Base-by-base conservation (phyloP, 1,139 yeast species). In the Scheffersomyces lignicola region DNA sequence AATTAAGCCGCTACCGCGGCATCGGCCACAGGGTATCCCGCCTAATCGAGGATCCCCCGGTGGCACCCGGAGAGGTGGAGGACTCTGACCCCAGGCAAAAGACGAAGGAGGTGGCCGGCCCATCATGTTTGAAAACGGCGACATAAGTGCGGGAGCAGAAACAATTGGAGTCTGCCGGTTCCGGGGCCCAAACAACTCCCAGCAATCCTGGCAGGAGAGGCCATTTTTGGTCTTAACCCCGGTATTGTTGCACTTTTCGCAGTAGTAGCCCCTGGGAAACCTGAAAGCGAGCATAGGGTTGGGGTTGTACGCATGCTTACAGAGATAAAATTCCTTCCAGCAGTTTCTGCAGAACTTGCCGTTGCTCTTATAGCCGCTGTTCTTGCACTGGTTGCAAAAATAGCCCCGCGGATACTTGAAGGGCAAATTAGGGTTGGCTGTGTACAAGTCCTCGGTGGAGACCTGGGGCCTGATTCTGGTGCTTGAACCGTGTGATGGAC, bases 1-100 rank as follows among this genome's bases (percentile, higher is more conserved):
- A 1, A 75, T 65, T 39, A 71, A 46, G 0, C 96, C 96, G 0
- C 73, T 43, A 1, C 96, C 96, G 33, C 88, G 56, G 50, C 96
- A 89, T 35, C 79, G 60, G 0, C 90, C 90, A 60, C 97, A 89
- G 5, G 83, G 49, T 1, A 69, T 56, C 1, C 96, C 96, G 1
- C 96, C 96, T 9, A 87, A 62, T 16, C 90, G 57, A 0, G 95
- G 95, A 47, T 88, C 95, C 1, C 96, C 96, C 0, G 96, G 95
- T 8, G 52, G 58, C 1, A 85, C 84, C 21, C 77, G 62, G 8
- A 75, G 34, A 0, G 44, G 42, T 7, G 44, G 39, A 5, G 5
- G 14, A 24, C 38, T 35, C 7, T 18, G 40, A 43, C 31, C 35
- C 41, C 20, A 13, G 39, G 10, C 37, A 39, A 18, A n/a, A n/a